Percentiles rank a stretch among this genome's conserved stretches.
Evolutionary conservation across 2,329 filamentous ascomycete species (phyloP).

Genomic region (Neocatenulostroma microsporum): DNA sequence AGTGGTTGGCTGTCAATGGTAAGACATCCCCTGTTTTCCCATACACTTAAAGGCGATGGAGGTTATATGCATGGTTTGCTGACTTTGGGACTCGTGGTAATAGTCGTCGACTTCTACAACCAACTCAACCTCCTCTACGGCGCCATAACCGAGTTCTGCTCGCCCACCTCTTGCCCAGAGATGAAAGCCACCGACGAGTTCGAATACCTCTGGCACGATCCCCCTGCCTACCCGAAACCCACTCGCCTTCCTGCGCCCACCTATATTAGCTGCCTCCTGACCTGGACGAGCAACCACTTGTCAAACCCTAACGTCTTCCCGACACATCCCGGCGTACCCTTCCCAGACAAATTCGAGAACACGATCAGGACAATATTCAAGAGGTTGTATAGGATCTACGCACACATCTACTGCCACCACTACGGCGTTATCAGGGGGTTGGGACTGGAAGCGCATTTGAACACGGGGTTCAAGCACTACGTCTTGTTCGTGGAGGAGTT

Average conservation of each 20-base stretch:
- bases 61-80: too few species aligned
- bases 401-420: conserved; percentile 96
- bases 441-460: conserved; percentile 91
- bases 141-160: conserved; percentile 98
- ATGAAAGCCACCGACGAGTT: conserved; percentile 99
- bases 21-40: too few species aligned
- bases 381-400: conserved; percentile 94
- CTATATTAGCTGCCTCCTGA: conserved; percentile 97
- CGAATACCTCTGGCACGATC: conserved; percentile 98
- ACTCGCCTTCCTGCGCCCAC: conserved; percentile 97
- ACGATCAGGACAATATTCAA: conserved; percentile 99
- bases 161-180: conserved; percentile 90
- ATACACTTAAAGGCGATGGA: too few species aligned
- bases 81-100: too few species aligned
- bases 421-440: conserved; percentile 94
- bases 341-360: conserved; percentile 80
- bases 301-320: conserved; percentile 94
- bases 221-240: conserved; percentile 83
- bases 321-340: conserved; percentile 65
- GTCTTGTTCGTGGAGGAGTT: conserved; percentile 98
- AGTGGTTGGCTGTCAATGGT: conserved; percentile 98
- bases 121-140: conserved; percentile 99
- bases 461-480: conserved; percentile 99
- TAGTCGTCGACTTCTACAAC: conserved; percentile 99
- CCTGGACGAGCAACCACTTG: conserved; percentile 90